A percentile compares a stretch with the other conserved stretches of the same genome.
Conservation (phyloP, 2,329 filamentous ascomycete species). For the Sclerotinia sclerotiorum region DNA sequence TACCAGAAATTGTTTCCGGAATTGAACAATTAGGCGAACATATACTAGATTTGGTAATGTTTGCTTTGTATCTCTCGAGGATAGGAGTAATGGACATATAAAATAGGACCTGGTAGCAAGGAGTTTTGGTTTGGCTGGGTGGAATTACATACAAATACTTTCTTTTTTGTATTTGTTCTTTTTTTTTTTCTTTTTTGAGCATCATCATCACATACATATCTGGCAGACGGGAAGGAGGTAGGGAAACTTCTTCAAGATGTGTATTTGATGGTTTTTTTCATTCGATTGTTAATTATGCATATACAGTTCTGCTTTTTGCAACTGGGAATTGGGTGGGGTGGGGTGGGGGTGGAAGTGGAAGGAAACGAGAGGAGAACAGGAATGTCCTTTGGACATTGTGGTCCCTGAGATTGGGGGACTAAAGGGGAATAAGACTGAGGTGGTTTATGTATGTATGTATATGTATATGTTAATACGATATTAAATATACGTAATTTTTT, state of each 20-base stretch:
- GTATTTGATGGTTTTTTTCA: background rate
- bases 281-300: background rate
- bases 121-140: constrained; percentile 11
- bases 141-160: constrained; percentile 12
- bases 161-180: background rate
- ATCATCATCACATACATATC: background rate
- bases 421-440: background rate
- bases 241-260: constrained; percentile 1
- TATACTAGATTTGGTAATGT: constrained; percentile 5
- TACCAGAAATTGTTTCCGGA: constrained; percentile 21
- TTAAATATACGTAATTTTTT: background rate
- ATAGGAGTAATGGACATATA: constrained; percentile 16
- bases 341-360: background rate
- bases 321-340: background rate
- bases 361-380: background rate
- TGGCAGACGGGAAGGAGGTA: background rate
- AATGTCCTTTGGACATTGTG: background rate
- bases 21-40: constrained; percentile 13
- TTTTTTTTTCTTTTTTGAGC: background rate
- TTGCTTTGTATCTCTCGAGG: background rate
- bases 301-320: background rate
- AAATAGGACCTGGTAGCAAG: constrained; percentile 9
- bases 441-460: background rate
- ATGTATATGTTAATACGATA: background rate
- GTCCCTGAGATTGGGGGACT: too few relatives aligned